Evolutionary conservation across 306 rosid genomes (phyloP).

Genomic region (Calophaca sinica): DNA sequence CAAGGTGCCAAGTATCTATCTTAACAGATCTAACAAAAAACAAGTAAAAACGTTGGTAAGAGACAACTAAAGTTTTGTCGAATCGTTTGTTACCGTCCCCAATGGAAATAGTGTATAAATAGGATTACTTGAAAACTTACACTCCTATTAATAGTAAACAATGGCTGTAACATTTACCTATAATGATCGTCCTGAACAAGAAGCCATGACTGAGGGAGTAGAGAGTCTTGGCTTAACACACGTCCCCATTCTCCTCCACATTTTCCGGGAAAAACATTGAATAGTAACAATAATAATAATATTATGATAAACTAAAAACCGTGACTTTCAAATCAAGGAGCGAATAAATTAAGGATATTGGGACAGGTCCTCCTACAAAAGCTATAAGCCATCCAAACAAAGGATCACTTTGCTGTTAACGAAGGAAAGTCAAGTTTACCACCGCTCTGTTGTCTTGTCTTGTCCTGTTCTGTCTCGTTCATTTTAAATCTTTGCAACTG

Average conservation of each 20-base stretch:
- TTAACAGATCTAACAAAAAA: neutral
- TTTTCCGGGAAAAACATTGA: constrained; percentile 25
- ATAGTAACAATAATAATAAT: neutral
- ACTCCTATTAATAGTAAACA: constrained; percentile 5
- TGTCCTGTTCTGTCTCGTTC: constrained; percentile 12
- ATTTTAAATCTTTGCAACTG: constrained; percentile 13
- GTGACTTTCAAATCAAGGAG: neutral
- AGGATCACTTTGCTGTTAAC: constrained; percentile 18
- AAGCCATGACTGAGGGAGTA: neutral
- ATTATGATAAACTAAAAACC: constrained; percentile 4
- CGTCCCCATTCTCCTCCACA: neutral
- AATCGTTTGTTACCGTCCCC: neutral
- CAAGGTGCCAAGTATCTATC: too few relatives aligned
- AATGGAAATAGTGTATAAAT: neutral
- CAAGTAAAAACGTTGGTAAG: neutral
- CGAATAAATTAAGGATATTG: constrained; percentile 2
- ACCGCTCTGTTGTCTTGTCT: constrained; percentile 25
- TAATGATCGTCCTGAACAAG: neutral
- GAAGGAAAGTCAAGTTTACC: constrained; percentile 18
- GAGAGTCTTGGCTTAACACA: neutral
- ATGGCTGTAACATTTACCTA: constrained; percentile 12
- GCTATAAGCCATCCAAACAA: constrained; percentile 45
- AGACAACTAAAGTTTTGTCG: neutral
- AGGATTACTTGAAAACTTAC: neutral
- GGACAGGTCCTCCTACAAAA: constrained; percentile 44